Evolutionary conservation across 345 rosid genomes (phyloP), one percentile per base, ranked within the genome.

Genomic region (Populus pruinosa): DNA sequence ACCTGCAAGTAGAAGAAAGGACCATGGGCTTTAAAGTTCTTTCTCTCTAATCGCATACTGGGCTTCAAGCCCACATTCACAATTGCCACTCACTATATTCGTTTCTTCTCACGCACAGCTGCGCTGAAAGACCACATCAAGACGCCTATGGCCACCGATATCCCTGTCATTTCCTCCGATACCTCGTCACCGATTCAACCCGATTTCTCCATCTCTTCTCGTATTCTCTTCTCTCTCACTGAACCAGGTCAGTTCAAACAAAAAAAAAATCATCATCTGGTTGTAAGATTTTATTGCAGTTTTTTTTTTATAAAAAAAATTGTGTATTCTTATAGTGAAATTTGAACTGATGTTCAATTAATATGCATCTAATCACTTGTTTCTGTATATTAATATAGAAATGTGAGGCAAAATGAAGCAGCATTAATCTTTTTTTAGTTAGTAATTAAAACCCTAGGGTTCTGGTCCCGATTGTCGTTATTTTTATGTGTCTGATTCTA

Each of bases 61-160:
- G 63, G 63, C 63, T 23, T 9, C 14, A 56, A 56, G 63, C 63
- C 29, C 63, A n/a, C 29, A 10, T 10, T 56, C 3, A 23, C 5
- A 8, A n/a, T 56, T 9, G 1, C 8, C 29, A 13, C 63, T 25
- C 27, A n/a, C 27, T 8, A 56, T 56, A n/a, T 44, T 6, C 23
- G 31, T 16, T 44, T 7, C 38, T 27, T 10, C 21, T 14, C 59
- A 8, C 3, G 38, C 2, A 53, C 43, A 3, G 29, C 73, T 43
- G 33, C 0, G 8, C 43, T 13, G 67, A 21, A 35, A 17, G 18
- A 50, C 27, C 76, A 61, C 56, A n/a, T 73, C 7, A 33, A 29
- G 82, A 84, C 68, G 85, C 81, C 36, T 79, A 85, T 85, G 87
- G 87, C 87, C 49, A 67, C 72, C 78, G 67, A 67, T 73, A 61